Conservation (phyloP, 2,329 filamentous ascomycete genomes). For the Cytospora piceae region DNA sequence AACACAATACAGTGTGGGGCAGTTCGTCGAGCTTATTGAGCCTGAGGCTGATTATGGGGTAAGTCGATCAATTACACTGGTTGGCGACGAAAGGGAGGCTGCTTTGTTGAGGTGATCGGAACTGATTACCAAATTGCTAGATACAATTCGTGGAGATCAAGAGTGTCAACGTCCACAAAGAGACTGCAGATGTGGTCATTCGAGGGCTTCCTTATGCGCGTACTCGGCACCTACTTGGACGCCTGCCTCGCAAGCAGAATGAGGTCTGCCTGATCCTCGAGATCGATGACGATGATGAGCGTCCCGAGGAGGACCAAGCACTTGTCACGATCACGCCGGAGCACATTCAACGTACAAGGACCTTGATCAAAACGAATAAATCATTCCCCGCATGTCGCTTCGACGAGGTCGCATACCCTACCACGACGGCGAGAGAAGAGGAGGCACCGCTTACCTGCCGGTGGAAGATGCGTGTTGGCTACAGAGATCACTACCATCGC, state of each 20-base stretch:
- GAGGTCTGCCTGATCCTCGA: slow-evolving; percentile 51
- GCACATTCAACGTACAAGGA: slow-evolving; percentile 45
- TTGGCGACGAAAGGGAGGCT: neutral
- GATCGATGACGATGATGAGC: slow-evolving; percentile 42
- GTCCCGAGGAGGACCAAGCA: slow-evolving; percentile 41
- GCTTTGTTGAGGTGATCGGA: accelerated
- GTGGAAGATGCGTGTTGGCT: slow-evolving; percentile 49
- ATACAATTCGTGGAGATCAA: slow-evolving; percentile 42
- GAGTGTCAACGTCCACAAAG: slow-evolving; percentile 44
- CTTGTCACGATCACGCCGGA: slow-evolving; percentile 47
- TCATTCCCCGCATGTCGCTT: slow-evolving; percentile 46
- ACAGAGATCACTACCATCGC: slow-evolving; percentile 36
- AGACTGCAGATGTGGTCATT: slow-evolving; percentile 43
- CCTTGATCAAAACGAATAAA: slow-evolving; percentile 59
- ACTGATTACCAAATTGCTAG: neutral
- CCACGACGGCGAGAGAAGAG: slow-evolving; percentile 31
- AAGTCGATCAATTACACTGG: neutral
- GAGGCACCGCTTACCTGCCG: slow-evolving; percentile 54
- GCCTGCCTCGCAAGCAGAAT: slow-evolving; percentile 45
- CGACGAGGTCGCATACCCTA: slow-evolving; percentile 12
- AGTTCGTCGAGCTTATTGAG: slow-evolving; percentile 8
- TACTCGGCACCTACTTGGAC: slow-evolving; percentile 40
- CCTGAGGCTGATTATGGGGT: neutral
- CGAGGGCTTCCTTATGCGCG: slow-evolving; percentile 47
- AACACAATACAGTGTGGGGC: neutral